Evolutionary conservation across 306 rosid species (phyloP), one percentile per base, ranked within the genome.

Genomic region (Cucumis hystrix): DNA sequence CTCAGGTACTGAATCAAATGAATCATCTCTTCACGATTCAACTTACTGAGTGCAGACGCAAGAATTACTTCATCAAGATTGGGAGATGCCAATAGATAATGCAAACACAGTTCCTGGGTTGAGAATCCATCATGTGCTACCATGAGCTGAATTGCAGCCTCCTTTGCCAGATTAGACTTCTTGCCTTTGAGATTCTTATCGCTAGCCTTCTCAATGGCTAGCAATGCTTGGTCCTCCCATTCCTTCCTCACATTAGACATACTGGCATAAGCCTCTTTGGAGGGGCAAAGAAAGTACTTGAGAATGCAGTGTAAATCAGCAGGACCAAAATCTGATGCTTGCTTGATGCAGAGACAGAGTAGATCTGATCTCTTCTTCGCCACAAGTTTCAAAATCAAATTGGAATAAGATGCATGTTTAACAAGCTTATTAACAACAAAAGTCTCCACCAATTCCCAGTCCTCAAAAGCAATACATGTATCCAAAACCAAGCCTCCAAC

Each of bases 101-200:
- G 97, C 83, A 95, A 77, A 78, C 96, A 95, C 37, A 88, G 81
- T 82, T 92, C 92, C 14, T 87, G 28, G 1, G 86, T 78, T 62
- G 93, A 85, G 78, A 95, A 92, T 37, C 91, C 93, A 56, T 95
- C 97, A 77, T 89, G 75, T 17, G 95, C 93, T 20, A 88, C 57
- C 98, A 90, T 92, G 74, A 92, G 90, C 89, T 88, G 86, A 86
- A 88, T 63, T 17, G 92, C 79, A 83, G 96, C 92, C 51, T 92
- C 96, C 85, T 89, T 89, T 30, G 93, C 95, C 37, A 83, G 12
- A 70, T 52, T 41, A 0, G 68, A 79, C 47, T 83, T 81, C 84
- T 83, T 87, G 60, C 62, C 79, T 7, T 83, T 47, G 18, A 66
- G 80, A 80, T 11, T 82, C 81, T 66, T 81, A 72, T 87, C 86